Conservation (phyloP, 2,329 filamentous ascomycete species). For the Clonostachys chloroleuca region DNA sequence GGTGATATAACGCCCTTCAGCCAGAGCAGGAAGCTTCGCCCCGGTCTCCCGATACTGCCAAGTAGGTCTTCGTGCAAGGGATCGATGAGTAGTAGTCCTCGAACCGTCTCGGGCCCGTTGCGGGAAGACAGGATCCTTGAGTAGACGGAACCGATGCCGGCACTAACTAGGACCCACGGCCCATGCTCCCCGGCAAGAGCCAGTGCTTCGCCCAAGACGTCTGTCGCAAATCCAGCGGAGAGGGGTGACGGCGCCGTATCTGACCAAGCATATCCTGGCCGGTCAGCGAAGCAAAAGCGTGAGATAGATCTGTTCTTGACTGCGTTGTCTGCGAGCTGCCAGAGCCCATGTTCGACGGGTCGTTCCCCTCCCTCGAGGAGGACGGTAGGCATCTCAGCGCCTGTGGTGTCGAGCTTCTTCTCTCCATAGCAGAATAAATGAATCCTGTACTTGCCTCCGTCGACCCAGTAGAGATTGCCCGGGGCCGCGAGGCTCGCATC, state of each 20-base stretch:
- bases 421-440: conserved; percentile 83
- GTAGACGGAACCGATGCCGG: conserved; percentile 84
- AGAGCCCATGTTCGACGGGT: conserved; percentile 74
- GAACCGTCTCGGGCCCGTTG: conserved; percentile 63
- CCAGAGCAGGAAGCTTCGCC: conserved; percentile 82
- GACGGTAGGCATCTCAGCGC: conserved; percentile 65
- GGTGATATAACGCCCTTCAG: conserved; percentile 80
- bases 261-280: conserved; percentile 80
- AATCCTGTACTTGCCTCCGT: conserved; percentile 78
- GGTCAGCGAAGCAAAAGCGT: conserved; percentile 93
- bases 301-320: conserved; percentile 76
- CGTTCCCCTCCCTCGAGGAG: conserved; percentile 80
- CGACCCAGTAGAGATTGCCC: conserved; percentile 75
- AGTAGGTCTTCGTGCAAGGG: conserved; percentile 85
- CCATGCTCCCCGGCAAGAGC: conserved; percentile 75
- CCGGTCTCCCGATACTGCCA: conserved; percentile 57
- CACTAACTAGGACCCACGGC: conserved; percentile 83
- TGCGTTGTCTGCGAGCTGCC: conserved; percentile 73
- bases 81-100: conserved; percentile 81
- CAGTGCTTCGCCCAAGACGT: conserved; percentile 83
- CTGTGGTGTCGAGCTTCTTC: conserved; percentile 43
- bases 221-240: conserved; percentile 87
- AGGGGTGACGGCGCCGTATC: conserved; percentile 93
- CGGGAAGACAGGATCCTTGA: conserved; percentile 87
- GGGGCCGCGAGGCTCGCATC: conserved; percentile 72